These are phyloP conservation scores for Endoconidiophora polonica DNA, from an alignment of 2,329 filamentous ascomycete species.

Conservation along the genomic window DNA sequence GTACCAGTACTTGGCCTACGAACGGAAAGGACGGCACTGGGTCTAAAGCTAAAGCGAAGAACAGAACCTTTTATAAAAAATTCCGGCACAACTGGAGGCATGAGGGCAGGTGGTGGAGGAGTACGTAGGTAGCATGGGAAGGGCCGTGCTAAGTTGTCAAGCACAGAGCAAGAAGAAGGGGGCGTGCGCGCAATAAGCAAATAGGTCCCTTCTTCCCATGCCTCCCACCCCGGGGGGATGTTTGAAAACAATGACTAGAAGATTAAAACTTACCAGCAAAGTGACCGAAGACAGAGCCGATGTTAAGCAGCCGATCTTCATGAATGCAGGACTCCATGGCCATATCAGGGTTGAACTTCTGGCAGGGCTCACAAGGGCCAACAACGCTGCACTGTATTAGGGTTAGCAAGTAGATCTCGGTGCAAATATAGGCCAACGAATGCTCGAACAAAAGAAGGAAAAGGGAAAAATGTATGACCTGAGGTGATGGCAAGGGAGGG, in stretches of 20 bases:
- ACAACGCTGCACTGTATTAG: slow-evolving; percentile 6
- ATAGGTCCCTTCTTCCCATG: too few species aligned
- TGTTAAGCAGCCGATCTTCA: slow-evolving; percentile 2
- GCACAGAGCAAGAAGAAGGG: background rate
- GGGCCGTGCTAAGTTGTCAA: background rate
- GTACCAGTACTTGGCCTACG: too few species aligned
- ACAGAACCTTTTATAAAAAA: too few species aligned
- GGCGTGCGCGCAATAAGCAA: too few species aligned
- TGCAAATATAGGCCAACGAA: too few species aligned
- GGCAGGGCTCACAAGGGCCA: slow-evolving; percentile 5
- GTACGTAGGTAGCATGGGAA: background rate
- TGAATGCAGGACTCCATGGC: slow-evolving; percentile 7
- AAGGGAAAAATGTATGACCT: background rate
- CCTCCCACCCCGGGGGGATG: too few species aligned
- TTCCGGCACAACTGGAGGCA: too few species aligned
- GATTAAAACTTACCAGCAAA: slow-evolving; percentile 4
- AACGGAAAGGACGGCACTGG: too few species aligned
- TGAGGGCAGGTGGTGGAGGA: background rate
- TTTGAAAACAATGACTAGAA: background rate
- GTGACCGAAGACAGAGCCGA: slow-evolving; percentile 5
- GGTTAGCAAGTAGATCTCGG: too few species aligned
- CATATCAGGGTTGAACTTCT: slow-evolving; percentile 8
- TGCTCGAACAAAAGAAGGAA: background rate
- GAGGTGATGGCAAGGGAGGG: background rate
- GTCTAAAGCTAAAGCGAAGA: too few species aligned